phyloP scores from a whole-genome alignment of 495 filamentous ascomycete species.

The Penicillium manginii region DNA sequence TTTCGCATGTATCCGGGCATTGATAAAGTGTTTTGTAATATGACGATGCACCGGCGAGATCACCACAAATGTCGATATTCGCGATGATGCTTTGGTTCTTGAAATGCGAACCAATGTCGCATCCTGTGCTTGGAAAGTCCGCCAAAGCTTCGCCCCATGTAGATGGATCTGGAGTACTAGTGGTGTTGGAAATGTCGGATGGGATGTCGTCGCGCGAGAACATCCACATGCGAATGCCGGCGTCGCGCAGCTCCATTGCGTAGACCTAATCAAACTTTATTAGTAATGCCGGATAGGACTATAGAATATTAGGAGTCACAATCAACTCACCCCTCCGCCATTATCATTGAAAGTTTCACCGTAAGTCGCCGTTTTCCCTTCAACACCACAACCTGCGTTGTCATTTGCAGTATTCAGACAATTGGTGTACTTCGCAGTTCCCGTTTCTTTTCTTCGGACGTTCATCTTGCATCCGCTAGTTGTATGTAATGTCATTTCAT shows the following conservation, averaged over 20 bases:
- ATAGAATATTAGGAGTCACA: neutral
- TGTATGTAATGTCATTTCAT: slow-evolving; percentile 41
- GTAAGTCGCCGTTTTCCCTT: slow-evolving; percentile 32
- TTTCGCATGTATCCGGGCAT: slow-evolving; percentile 32
- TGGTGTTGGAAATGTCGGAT: slow-evolving; percentile 30
- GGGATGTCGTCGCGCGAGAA: slow-evolving; percentile 38
- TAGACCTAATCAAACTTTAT: slow-evolving; percentile 27
- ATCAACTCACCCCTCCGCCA: slow-evolving; percentile 39
- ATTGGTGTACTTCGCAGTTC: slow-evolving; percentile 20
- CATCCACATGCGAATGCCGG: slow-evolving; percentile 46
- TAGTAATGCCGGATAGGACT: neutral
- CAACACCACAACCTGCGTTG: slow-evolving; percentile 43
- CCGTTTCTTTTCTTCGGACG: slow-evolving; percentile 41
- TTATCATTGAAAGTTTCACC: slow-evolving; percentile 43
- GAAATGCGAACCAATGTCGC: slow-evolving; percentile 39
- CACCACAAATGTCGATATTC: slow-evolving; percentile 42
- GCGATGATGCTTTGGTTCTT: slow-evolving; percentile 39
- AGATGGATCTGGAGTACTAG: slow-evolving; percentile 36
- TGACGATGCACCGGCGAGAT: slow-evolving; percentile 22
- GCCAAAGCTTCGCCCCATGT: slow-evolving; percentile 36
- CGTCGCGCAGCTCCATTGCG: slow-evolving; percentile 41
- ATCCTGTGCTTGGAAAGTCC: slow-evolving; percentile 42
- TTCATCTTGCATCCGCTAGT: slow-evolving; percentile 40
- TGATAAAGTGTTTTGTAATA: slow-evolving; percentile 24
- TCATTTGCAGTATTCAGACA: slow-evolving; percentile 28